phyloP scores from a whole-genome alignment of 2,329 filamentous ascomycete species.

The Beauveria sp. region DNA sequence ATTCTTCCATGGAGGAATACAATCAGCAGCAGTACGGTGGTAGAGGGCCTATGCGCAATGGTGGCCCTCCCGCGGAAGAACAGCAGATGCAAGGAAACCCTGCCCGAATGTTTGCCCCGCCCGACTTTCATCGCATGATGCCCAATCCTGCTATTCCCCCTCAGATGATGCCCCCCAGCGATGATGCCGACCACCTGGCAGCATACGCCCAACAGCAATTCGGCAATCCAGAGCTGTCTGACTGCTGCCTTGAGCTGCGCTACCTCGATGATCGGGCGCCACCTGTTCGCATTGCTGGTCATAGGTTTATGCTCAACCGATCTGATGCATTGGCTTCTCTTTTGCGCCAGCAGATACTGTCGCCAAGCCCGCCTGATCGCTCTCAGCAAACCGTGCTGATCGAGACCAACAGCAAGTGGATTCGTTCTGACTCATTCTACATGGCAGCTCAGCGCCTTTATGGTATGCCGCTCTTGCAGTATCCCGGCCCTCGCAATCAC shows the following conservation, averaged over 20 bases:
- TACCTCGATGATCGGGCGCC: conserved; percentile 29
- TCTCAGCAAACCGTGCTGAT: conserved; percentile 29
- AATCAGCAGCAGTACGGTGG: conserved; percentile 33
- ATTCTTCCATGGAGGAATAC: conserved; percentile 45
- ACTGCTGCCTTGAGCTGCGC: conserved; percentile 36
- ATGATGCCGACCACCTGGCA: conserved; percentile 29
- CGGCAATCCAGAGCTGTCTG: conserved; percentile 28
- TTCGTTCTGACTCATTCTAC: conserved; percentile 49
- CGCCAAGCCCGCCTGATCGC: conserved; percentile 20
- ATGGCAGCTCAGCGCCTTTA: conserved; percentile 52
- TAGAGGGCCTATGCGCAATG: conserved; percentile 32
- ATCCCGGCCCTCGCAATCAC: conserved; percentile 22
- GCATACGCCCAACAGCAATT: conserved; percentile 35
- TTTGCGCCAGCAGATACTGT: conserved; percentile 22
- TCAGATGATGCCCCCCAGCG: conserved; percentile 21
- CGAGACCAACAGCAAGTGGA: conserved; percentile 43
- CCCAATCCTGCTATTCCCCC: conserved; percentile 22
- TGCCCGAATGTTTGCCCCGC: conserved; percentile 23
- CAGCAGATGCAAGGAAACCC: conserved; percentile 23
- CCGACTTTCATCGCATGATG: conserved; percentile 27
- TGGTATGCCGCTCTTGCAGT: conserved; percentile 40
- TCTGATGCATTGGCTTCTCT: conserved; percentile 29
- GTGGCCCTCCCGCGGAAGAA: conserved; percentile 22
- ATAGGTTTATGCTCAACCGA: conserved; percentile 48
- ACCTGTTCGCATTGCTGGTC: conserved; percentile 40